Evolutionary conservation across 2,329 filamentous ascomycete genomes (phyloP).

Genomic region (Neonectria coccinea): DNA sequence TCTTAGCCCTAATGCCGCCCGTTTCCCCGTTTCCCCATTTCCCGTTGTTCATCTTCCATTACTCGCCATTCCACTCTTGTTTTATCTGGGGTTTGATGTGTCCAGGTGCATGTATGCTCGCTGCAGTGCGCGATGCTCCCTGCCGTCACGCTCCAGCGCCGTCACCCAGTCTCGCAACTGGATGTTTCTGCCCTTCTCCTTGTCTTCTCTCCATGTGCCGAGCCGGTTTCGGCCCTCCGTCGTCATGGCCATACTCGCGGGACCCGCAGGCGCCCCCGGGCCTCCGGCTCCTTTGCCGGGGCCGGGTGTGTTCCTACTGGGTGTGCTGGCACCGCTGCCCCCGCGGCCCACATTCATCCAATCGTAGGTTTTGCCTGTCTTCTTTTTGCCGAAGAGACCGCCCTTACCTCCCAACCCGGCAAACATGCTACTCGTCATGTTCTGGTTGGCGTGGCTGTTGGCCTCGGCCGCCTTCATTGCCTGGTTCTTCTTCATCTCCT

Average conservation of each 20-base stretch:
- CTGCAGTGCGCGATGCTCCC: conserved; percentile 72
- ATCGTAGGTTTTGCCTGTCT: conserved; percentile 75
- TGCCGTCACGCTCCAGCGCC: conserved; percentile 82
- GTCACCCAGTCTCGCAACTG: conserved; percentile 86
- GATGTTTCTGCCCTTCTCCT: conserved; percentile 79
- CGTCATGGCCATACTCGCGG: conserved; percentile 59
- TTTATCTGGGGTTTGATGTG: conserved; percentile 58
- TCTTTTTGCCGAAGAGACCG: conserved; percentile 67
- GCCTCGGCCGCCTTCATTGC: conserved; percentile 83
- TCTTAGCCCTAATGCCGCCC: conserved; percentile 34
- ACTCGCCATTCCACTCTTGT: conserved; percentile 25
- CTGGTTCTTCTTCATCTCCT: conserved; percentile 81
- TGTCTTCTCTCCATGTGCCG: conserved; percentile 83
- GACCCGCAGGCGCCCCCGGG: conserved; percentile 45
- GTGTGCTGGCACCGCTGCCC: conserved; percentile 67
- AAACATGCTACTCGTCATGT: conserved; percentile 83
- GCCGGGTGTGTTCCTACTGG: conserved; percentile 52
- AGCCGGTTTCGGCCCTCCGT: conserved; percentile 71
- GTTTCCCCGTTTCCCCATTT: conserved; percentile 7
- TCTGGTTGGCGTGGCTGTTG: conserved; percentile 83
- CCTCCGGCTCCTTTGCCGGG: conserved; percentile 51
- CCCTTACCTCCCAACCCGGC: conserved; percentile 72
- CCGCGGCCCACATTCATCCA: conserved; percentile 74
- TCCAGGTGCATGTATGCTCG: conserved; percentile 67
- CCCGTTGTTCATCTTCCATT: conserved; percentile 28